Evolutionary conservation across 208 protist species (phyloP).

Genomic region (Leishmania arabica): DNA sequence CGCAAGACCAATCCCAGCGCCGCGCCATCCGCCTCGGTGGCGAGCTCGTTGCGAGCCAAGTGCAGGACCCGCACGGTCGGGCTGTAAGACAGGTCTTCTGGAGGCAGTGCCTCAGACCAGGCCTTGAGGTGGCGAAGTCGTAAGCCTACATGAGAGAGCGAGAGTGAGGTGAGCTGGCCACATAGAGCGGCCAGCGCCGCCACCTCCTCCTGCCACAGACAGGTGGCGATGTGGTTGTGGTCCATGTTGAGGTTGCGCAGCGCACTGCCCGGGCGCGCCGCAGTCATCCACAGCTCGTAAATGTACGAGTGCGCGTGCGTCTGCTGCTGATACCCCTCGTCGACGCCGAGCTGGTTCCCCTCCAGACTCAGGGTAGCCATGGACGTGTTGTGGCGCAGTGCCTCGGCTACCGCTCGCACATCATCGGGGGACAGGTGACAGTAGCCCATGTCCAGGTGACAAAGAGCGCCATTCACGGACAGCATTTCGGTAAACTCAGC

Average conservation of each 20-base stretch:
- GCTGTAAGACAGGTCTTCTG: conserved; percentile 3
- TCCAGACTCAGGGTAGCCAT: conserved; percentile 59
- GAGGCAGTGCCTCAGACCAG: conserved; percentile 39
- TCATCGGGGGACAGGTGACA: conserved; percentile 54
- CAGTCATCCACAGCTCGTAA: conserved; percentile 39
- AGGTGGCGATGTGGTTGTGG: conserved; percentile 60
- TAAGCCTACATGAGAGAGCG: conserved; percentile 54
- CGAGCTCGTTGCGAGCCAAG: conserved; percentile 58
- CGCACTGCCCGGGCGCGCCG: conserved; percentile 25
- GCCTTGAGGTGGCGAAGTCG: conserved; percentile 40
- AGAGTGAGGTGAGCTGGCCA: conserved; percentile 46
- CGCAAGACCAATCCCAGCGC: conserved; percentile 42
- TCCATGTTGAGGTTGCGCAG: conserved; percentile 63
- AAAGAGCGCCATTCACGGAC: conserved; percentile 49
- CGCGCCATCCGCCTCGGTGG: conserved; percentile 33
- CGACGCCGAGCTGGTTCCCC: conserved; percentile 62
- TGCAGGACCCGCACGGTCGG: conserved; percentile 43
- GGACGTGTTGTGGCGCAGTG: conserved; percentile 45
- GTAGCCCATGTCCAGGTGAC: conserved; percentile 68
- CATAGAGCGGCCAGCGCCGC: conserved; percentile 46
- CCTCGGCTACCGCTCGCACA: conserved; percentile 41
- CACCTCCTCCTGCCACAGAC: conserved; percentile 57
- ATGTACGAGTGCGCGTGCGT: conserved; percentile 43
- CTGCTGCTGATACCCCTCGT: conserved; percentile 18
- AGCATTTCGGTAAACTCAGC: conserved; percentile 48